These are phyloP conservation scores for Tremella yokohamensis DNA, from an alignment of 768 basidiomycete species.

Conservation along the genomic window DNA sequence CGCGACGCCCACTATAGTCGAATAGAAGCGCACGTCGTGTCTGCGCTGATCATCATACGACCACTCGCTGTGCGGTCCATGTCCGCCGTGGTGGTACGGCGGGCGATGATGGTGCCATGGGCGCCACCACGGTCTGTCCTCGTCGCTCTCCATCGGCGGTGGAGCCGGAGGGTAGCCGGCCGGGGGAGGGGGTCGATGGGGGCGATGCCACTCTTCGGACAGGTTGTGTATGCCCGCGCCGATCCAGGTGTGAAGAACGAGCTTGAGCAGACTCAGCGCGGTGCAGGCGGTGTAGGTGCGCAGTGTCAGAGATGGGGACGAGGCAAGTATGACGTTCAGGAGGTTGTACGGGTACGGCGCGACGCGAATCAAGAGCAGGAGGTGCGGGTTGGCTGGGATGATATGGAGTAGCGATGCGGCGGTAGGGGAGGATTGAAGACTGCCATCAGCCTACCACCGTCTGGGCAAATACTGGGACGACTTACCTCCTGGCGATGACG, in stretches of 20 bases:
- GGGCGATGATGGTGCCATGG: conserved; percentile 6
- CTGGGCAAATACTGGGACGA: conserved; percentile 9
- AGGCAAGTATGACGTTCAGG: conserved; percentile 89
- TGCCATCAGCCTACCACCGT: conserved; percentile 34
- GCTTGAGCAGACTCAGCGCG: conserved; percentile 79
- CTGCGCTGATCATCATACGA: conserved; percentile 7
- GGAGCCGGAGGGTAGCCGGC: neutral
- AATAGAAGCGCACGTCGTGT: conserved; percentile 21
- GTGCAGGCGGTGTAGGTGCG: conserved; percentile 62
- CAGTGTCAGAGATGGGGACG: conserved; percentile 74
- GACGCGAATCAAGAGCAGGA: conserved; percentile 85
- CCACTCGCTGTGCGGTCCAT: neutral
- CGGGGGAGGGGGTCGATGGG: conserved; percentile 1
- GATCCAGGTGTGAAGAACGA: conserved; percentile 83
- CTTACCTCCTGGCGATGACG: conserved; percentile 58
- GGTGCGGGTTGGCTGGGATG: conserved; percentile 78
- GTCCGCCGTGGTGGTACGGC: neutral
- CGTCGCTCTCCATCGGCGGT: neutral
- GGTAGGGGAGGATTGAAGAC: conserved; percentile 66
- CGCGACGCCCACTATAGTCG: conserved; percentile 36
- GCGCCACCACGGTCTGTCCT: conserved; percentile 1
- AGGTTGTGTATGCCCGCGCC: conserved; percentile 54
- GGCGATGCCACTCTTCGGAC: conserved; percentile 16
- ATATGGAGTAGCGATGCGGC: conserved; percentile 79
- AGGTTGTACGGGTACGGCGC: conserved; percentile 64